These are phyloP conservation scores for Polytrichum formosum DNA, from an alignment of 225 moss, liverwort and hornwort species.

Conservation along the genomic window DNA sequence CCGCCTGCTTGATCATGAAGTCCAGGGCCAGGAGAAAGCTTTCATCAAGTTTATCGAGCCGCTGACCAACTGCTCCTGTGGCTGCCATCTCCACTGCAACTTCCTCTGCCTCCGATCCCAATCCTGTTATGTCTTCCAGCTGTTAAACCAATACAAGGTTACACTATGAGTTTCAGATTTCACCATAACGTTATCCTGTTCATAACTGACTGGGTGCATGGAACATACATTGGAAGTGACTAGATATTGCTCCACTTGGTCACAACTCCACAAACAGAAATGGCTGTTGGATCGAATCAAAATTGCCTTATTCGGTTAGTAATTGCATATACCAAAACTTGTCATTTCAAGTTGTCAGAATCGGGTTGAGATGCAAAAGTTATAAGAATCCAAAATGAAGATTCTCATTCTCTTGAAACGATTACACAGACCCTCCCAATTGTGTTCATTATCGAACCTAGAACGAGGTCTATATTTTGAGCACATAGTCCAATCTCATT, in stretches of 20 bases:
- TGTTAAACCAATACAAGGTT: conserved; percentile 19
- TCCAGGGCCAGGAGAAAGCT: conserved; percentile 93
- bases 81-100: conserved; percentile 94
- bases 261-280: background rate
- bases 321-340: no score
- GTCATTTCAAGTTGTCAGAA: no score
- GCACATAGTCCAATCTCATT: no score
- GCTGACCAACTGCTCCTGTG: conserved; percentile 81
- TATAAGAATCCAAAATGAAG: no score
- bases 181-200: conserved; percentile 1
- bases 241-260: background rate
- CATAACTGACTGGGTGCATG: background rate
- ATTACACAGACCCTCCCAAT: no score
- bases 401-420: no score
- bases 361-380: no score
- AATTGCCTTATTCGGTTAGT: no score
- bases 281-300: background rate
- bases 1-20: conserved; percentile 82
- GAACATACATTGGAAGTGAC: background rate
- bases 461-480: no score
- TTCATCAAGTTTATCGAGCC: conserved; percentile 84
- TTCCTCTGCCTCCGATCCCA: conserved; percentile 78
- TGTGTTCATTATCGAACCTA: no score
- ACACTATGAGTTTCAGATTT: conserved; percentile 3
- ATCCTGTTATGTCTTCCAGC: conserved; percentile 74